phyloP scores from a whole-genome alignment of 176 grass and related monocot genomes.

The Oryza longistaminata region DNA sequence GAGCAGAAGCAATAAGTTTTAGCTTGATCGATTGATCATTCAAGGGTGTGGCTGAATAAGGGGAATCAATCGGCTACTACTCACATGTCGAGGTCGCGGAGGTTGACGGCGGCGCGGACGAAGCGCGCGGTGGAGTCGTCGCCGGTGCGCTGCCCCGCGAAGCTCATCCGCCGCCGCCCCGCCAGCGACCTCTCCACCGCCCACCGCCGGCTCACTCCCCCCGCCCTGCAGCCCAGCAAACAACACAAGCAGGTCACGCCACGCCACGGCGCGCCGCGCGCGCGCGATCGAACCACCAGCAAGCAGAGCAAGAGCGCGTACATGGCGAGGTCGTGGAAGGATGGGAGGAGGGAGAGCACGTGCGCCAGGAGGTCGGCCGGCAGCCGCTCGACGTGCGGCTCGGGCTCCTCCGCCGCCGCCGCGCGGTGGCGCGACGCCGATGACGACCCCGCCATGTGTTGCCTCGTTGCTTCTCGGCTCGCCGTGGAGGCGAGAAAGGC shows the following conservation, averaged over 20 bases:
- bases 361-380: conserved; percentile 76
- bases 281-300: not conserved
- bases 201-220: conserved; percentile 74
- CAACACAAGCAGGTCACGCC: not conserved
- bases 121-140: conserved; percentile 74
- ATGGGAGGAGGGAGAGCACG: conserved; percentile 68
- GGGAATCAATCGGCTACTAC: not conserved
- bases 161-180: conserved; percentile 65
- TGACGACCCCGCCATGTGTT: not conserved
- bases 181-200: conserved; percentile 74
- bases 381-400: conserved; percentile 72
- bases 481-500: not conserved
- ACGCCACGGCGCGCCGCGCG: too few relatives aligned
- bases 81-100: conserved; percentile 94
- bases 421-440: not conserved
- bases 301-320: conserved; percentile 19
- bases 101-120: conserved; percentile 67
- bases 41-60: not conserved
- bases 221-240: conserved; percentile 44
- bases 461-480: not conserved
- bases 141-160: conserved; percentile 75
- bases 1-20: not conserved
- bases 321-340: conserved; percentile 85
- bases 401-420: conserved; percentile 13
- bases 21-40: not conserved